These are phyloP conservation scores for Effrenium voratum DNA, from an alignment of 73 alveolate genomes.

Conservation along the genomic window DNA sequence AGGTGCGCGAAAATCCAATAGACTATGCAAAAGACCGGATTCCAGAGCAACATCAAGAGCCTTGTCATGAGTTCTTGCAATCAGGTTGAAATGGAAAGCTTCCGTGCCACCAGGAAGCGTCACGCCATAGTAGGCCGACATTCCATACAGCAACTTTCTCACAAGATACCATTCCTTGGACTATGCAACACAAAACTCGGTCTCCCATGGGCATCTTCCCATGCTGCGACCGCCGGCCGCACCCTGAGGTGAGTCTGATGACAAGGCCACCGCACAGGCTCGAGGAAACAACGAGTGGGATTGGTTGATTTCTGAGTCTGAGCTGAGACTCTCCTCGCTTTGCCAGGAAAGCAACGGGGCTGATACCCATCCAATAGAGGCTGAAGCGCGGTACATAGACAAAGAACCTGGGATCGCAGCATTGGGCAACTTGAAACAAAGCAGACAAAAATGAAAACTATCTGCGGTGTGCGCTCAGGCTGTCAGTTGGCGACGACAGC, in stretches of 20 bases:
- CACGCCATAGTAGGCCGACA: slow-evolving; percentile 77
- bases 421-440: background rate
- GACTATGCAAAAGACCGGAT: slow-evolving; percentile 24
- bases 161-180: slow-evolving; percentile 68
- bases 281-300: too few species aligned
- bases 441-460: background rate
- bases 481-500: slow-evolving; percentile 32
- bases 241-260: too few species aligned
- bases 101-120: background rate
- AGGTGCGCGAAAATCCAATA: slow-evolving; percentile 72
- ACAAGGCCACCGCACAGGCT: too few species aligned
- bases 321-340: slow-evolving; percentile 29
- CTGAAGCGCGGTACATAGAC: slow-evolving; percentile 74
- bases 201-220: too few species aligned
- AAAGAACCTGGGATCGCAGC: slow-evolving; percentile 21
- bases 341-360: slow-evolving; percentile 77
- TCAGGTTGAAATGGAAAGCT: background rate
- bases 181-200: too few species aligned
- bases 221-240: too few species aligned
- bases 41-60: slow-evolving; percentile 41
- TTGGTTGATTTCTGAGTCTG: too few species aligned
- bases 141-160: slow-evolving; percentile 53
- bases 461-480: background rate
- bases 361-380: slow-evolving; percentile 70
- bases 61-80: background rate